Conservation (phyloP, 176 grass and related monocot species). For the Musa acuminata region DNA sequence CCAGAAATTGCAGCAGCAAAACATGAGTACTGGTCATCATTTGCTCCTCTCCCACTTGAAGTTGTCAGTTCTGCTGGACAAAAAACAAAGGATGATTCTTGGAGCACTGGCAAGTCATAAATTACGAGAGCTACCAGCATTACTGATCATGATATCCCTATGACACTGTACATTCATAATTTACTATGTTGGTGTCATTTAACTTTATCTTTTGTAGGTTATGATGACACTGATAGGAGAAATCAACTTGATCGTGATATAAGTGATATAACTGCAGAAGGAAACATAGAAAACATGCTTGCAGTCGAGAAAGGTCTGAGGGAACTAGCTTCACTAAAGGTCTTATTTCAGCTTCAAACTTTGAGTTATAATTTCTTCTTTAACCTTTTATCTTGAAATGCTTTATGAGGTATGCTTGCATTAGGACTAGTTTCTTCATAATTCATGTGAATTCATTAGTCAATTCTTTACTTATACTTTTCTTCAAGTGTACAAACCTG, state of each 20-base stretch:
- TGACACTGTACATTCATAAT: neutral
- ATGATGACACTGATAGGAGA: conserved; percentile 33
- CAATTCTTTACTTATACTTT: neutral
- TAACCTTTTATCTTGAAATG: neutral
- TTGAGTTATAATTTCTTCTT: neutral
- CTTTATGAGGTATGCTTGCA: neutral
- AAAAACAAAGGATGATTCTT: conserved; percentile 66
- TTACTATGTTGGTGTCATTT: neutral
- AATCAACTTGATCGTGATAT: conserved; percentile 47
- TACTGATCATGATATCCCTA: neutral
- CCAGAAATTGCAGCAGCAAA: conserved; percentile 77
- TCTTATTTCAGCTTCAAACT: conserved; percentile 14
- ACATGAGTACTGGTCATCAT: conserved; percentile 89
- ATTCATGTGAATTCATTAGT: neutral
- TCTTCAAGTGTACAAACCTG: neutral
- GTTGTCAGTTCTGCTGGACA: conserved; percentile 74
- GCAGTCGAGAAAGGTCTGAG: conserved; percentile 87
- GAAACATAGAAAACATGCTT: conserved; percentile 92
- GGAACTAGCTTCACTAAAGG: conserved; percentile 83
- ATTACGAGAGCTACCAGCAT: neutral
- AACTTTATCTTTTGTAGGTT: conserved; percentile 25
- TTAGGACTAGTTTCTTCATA: neutral
- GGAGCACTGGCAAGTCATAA: conserved; percentile 26
- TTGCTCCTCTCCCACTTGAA: conserved; percentile 89
- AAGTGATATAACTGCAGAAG: conserved; percentile 63